These are phyloP conservation scores for Coemansia sp. DNA, from an alignment of 192 early-diverging fungal genomes.

Conservation along the genomic window DNA sequence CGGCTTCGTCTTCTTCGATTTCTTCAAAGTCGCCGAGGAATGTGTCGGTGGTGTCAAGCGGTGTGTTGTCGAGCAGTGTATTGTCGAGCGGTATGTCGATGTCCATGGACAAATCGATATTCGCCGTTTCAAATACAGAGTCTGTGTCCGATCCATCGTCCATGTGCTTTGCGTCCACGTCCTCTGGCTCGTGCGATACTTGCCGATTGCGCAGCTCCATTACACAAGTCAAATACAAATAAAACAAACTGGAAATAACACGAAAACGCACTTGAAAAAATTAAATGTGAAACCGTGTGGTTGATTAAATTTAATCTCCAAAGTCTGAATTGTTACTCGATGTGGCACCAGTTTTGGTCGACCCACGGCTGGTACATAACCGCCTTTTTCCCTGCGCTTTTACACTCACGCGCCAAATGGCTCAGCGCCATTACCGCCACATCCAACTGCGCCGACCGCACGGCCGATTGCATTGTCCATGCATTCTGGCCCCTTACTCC, in stretches of 20 bases:
- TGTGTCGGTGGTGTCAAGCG: conserved; percentile 12
- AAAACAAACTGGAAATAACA: neutral
- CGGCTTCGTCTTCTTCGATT: conserved; percentile 48
- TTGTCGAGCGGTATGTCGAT: neutral
- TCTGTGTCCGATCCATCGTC: conserved; percentile 1
- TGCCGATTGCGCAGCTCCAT: conserved; percentile 12
- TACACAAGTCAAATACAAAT: neutral
- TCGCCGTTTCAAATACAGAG: neutral
- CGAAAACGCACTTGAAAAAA: neutral
- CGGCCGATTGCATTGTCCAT: conserved; percentile 19
- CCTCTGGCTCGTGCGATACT: neutral
- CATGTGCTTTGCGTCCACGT: neutral
- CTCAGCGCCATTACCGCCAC: conserved; percentile 12
- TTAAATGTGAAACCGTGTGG: no score
- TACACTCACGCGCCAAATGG: conserved; percentile 9
- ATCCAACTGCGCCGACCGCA: conserved; percentile 18
- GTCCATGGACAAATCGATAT: neutral
- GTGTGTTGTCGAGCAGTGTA: neutral
- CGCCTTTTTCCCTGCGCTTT: conserved; percentile 28
- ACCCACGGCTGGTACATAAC: conserved; percentile 47
- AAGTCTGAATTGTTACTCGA: neutral
- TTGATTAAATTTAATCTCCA: neutral
- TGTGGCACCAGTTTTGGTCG: conserved; percentile 15
- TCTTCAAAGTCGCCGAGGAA: conserved; percentile 50
- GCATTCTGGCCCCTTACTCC: conserved; percentile 25